Evolutionary conservation across 768 basidiomycete genomes (phyloP), one percentile per base, ranked within the genome.

Genomic region (Kwoniella bestiolae): DNA sequence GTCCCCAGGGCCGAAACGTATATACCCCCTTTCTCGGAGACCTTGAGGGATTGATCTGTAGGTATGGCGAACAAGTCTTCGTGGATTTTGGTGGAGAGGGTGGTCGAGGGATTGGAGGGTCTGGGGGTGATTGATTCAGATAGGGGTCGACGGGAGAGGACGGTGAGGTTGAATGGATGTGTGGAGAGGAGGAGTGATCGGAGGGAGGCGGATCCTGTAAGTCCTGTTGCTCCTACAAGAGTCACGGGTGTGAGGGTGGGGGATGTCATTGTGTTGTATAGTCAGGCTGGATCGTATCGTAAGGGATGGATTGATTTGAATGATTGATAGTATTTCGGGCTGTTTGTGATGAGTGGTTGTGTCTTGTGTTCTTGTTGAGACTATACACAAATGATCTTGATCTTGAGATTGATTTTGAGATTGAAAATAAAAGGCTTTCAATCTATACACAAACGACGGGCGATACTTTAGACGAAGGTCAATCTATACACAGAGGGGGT

Each of bases 151-250:
- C 79, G 74, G 23, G 79, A 70, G 26, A 80, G 60, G 29, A 78
- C 70, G 6, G 69, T 74, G 25, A 80, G 56, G 55, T 73, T 55
- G 69, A 76, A 74, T 6, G 72, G 60, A 31, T 60, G 46, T 5
- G 71, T 31, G 7, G 73, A 73, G 16, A 53, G 3, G 31, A 80
- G 66, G 31, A 79, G 60, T 7, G 68, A 31, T 3, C 32, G 16
- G 50, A 78, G 66, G 5, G 76, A 66, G n/a, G 49, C 59, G 16
- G 63, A 61, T 12, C 79, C 79, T 11, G 78, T 79, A 3, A 80
- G 73, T 31, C 79, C 79, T 12, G 79, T 80, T 1, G 76, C 71
- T 28, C 79, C 79, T 18, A 70, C 69, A 16, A 79, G 69, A 18
- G 73, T 78, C 55, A 80, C 45, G 26, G 67, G 57, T 16, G 58